phyloP scores from a whole-genome alignment of 768 basidiomycete genomes.

The Tulasnella sp. region DNA sequence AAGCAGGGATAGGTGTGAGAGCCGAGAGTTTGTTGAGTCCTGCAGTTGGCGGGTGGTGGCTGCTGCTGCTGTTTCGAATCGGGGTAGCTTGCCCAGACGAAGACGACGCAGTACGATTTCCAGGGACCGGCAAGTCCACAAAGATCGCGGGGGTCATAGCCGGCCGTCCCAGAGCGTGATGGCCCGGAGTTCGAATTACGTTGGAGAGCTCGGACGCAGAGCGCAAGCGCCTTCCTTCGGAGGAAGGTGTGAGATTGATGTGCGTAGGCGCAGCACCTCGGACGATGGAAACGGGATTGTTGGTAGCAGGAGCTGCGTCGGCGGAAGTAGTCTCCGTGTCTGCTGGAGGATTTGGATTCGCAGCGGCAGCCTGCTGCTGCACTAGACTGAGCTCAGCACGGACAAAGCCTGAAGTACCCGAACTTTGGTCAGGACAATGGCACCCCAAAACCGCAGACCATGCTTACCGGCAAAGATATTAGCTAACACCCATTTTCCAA shows the following conservation, averaged over 20 bases:
- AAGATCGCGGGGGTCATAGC: slow-evolving; percentile 62
- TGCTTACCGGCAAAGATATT: slow-evolving; percentile 66
- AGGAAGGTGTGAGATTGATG: slow-evolving; percentile 33
- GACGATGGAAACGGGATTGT: slow-evolving; percentile 21
- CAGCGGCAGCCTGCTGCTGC: slow-evolving; percentile 29
- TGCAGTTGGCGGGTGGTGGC: neutral
- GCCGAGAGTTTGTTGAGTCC: slow-evolving; percentile 33
- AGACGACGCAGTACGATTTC: slow-evolving; percentile 9
- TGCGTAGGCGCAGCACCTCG: slow-evolving; percentile 34
- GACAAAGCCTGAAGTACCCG: slow-evolving; percentile 68
- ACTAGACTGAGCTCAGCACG: slow-evolving; percentile 55
- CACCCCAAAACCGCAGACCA: neutral
- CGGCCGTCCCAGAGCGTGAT: slow-evolving; percentile 55
- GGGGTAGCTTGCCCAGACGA: slow-evolving; percentile 33
- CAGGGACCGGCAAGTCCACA: slow-evolving; percentile 41
- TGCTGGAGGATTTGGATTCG: neutral
- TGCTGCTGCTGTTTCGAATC: neutral
- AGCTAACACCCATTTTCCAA: slow-evolving; percentile 85
- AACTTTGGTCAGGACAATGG: neutral
- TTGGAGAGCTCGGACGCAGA: slow-evolving; percentile 31
- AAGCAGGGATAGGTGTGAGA: slow-evolving; percentile 38
- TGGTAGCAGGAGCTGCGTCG: neutral
- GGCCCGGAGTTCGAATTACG: slow-evolving; percentile 30
- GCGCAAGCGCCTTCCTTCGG: slow-evolving; percentile 32
- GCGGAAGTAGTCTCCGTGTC: slow-evolving; percentile 25